Conservation (phyloP, 1,139 yeast species). For the Arxiozyma slooffiae region DNA sequence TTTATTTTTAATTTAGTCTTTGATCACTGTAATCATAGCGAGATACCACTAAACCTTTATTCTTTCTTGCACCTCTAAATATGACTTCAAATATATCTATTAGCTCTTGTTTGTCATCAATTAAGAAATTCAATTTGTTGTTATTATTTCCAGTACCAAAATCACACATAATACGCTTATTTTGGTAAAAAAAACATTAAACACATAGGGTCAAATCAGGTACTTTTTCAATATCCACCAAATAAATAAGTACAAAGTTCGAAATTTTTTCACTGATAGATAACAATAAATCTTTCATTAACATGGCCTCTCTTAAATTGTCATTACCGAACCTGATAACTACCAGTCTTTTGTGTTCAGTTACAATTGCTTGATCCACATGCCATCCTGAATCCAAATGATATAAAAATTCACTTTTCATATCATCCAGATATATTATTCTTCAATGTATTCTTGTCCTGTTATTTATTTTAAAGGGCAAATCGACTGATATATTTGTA, state of each 20-base stretch:
- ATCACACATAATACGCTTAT: constrained; percentile 97
- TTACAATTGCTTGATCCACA: constrained; percentile 86
- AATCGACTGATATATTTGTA: no score
- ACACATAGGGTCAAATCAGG: constrained; percentile 86
- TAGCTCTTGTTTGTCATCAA: constrained; percentile 78
- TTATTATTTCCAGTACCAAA: constrained; percentile 96
- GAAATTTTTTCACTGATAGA: constrained; percentile 73
- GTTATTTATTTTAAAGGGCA: neutral
- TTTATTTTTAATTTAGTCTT: constrained; percentile 12
- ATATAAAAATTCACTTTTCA: constrained; percentile 85
- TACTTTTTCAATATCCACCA: constrained; percentile 82
- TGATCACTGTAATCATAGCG: constrained; percentile 40
- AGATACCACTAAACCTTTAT: constrained; percentile 82
- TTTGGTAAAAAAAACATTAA: constrained; percentile 88
- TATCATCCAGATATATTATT: constrained; percentile 22
- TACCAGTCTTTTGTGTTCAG: constrained; percentile 80
- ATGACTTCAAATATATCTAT: constrained; percentile 86
- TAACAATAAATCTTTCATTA: constrained; percentile 79
- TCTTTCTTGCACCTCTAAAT: constrained; percentile 84
- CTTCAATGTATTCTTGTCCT: neutral
- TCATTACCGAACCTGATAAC: constrained; percentile 84
- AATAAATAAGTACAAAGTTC: constrained; percentile 78
- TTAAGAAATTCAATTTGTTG: constrained; percentile 77
- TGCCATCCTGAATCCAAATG: constrained; percentile 89
- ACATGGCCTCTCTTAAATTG: constrained; percentile 65